Percentiles rank a stretch among this genome's conserved stretches.
These are phyloP conservation scores for Capsicum baccatum DNA, from an alignment of 257 asterid species.

Conservation along the genomic window DNA sequence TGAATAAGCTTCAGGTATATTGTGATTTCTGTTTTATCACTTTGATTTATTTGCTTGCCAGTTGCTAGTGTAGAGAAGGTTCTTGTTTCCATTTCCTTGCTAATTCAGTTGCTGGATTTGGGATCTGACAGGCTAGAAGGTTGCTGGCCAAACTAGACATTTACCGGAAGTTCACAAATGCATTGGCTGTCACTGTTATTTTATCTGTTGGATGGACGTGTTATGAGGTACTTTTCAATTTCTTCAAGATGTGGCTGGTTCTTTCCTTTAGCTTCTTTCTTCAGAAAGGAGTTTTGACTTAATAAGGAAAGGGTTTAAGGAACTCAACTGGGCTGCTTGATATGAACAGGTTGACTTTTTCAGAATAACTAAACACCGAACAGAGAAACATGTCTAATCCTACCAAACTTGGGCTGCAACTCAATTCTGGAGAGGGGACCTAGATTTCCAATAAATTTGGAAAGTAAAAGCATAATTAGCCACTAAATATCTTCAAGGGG, in stretches of 20 bases:
- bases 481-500: too few relatives aligned
- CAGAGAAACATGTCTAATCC: not conserved
- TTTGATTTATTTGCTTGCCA: not conserved
- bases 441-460: not conserved
- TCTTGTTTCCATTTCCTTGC: not conserved
- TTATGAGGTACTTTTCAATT: slow-evolving; percentile 68
- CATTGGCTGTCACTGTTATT: slow-evolving; percentile 80
- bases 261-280: not conserved
- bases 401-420: not conserved
- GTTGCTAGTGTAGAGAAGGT: not conserved
- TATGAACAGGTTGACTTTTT: not conserved
- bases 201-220: slow-evolving; percentile 96
- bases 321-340: not conserved
- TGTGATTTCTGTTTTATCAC: not conserved
- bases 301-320: not conserved
- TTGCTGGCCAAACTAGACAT: slow-evolving; percentile 83
- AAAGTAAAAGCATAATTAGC: not conserved
- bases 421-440: not conserved
- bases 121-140: slow-evolving; percentile 71
- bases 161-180: slow-evolving; percentile 92
- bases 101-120: slow-evolving; percentile 9
- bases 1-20: slow-evolving; percentile 96
- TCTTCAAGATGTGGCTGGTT: slow-evolving; percentile 4
- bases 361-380: not conserved
- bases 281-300: not conserved